These are phyloP conservation scores for Backusella morwellensis DNA, from an alignment of 192 early-diverging fungal species.

Conservation along the genomic window DNA sequence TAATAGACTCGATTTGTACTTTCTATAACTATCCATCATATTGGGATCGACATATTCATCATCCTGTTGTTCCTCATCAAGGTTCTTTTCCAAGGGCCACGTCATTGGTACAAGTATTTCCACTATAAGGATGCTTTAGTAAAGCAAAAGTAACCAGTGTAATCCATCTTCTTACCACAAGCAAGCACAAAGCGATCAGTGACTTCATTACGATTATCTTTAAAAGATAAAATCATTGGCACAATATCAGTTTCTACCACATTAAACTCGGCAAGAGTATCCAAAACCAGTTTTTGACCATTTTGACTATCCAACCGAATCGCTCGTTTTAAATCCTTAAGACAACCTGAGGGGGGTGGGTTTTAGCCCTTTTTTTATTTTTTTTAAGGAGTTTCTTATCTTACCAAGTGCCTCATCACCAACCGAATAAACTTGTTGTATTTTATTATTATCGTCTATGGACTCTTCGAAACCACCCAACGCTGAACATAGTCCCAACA, in stretches of 20 bases:
- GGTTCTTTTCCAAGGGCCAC: slow-evolving; percentile 70
- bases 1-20: slow-evolving; percentile 77
- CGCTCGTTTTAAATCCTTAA: slow-evolving; percentile 85
- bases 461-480: slow-evolving; percentile 73
- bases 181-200: slow-evolving; percentile 47
- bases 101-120: slow-evolving; percentile 90
- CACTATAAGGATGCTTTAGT: slow-evolving; percentile 38
- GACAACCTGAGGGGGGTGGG: slow-evolving; percentile 39
- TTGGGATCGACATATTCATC: slow-evolving; percentile 35
- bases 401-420: slow-evolving; percentile 82
- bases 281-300: slow-evolving; percentile 57
- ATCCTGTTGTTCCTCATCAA: slow-evolving; percentile 44
- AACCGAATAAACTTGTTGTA: slow-evolving; percentile 60
- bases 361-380: slow-evolving; percentile 34
- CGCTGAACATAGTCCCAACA: slow-evolving; percentile 81
- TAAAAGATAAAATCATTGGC: slow-evolving; percentile 61
- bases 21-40: slow-evolving; percentile 51
- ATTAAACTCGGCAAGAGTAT: slow-evolving; percentile 72
- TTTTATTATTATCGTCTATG: slow-evolving; percentile 34
- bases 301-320: slow-evolving; percentile 74
- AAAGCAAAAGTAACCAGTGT: no score
- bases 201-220: slow-evolving; percentile 21
- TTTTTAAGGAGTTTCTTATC: neutral
- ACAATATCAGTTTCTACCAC: slow-evolving; percentile 77
- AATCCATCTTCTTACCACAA: slow-evolving; percentile 37